Evolutionary conservation across 2,329 filamentous ascomycete genomes (phyloP).

Genomic region (Orbilia blumenaviensis): DNA sequence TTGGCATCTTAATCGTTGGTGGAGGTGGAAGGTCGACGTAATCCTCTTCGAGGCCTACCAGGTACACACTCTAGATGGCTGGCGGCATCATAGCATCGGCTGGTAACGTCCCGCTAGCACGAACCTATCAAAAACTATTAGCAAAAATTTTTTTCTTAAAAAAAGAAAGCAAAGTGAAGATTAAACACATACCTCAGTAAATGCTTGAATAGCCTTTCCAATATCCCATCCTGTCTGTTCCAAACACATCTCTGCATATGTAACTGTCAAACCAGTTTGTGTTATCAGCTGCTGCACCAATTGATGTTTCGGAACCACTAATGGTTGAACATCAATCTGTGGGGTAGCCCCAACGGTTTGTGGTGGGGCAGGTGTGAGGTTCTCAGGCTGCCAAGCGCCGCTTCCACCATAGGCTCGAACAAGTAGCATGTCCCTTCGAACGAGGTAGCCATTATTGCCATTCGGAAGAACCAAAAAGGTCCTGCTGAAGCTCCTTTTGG

Average conservation of each 20-base stretch:
- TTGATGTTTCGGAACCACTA: constrained; percentile 70
- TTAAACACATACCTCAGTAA: constrained; percentile 60
- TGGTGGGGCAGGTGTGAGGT: constrained; percentile 42
- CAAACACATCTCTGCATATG: constrained; percentile 83
- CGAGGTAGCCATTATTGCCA: constrained; percentile 73
- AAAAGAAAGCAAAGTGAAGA: not conserved
- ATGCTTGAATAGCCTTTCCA: constrained; percentile 76
- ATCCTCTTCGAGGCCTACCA: not conserved
- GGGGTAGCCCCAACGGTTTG: constrained; percentile 20
- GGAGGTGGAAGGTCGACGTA: too few species aligned
- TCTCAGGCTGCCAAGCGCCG: constrained; percentile 65
- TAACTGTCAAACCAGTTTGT: constrained; percentile 79
- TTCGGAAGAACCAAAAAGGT: constrained; percentile 82
- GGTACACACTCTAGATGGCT: constrained; percentile 22
- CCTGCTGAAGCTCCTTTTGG: constrained; percentile 81
- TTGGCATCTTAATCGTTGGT: too few species aligned
- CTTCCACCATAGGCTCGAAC: constrained; percentile 73
- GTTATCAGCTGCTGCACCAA: constrained; percentile 78
- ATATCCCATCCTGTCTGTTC: constrained; percentile 82
- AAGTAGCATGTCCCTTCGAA: constrained; percentile 81
- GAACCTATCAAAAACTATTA: constrained; percentile 30
- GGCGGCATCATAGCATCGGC: constrained; percentile 29
- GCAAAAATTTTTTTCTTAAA: not conserved
- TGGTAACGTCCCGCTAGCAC: constrained; percentile 20
- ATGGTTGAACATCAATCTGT: constrained; percentile 60